Conservation (phyloP, 306 rosid genomes). For the Begonia fuchsioides region DNA sequence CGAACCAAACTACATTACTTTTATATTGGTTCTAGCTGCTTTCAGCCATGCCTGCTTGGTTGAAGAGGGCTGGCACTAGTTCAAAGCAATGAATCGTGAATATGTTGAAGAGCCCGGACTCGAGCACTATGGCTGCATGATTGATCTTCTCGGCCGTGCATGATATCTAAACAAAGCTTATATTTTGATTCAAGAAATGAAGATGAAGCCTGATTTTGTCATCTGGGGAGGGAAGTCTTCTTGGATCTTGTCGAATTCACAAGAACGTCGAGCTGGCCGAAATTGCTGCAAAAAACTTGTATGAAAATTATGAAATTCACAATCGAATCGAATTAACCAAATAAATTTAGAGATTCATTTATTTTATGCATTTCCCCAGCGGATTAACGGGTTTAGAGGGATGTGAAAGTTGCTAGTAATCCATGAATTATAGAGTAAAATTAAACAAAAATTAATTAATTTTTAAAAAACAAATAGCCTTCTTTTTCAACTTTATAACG, state of each 20-base stretch:
- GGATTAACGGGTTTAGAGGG: too few relatives aligned
- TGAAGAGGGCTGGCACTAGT: constrained; percentile 71
- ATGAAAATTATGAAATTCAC: constrained; percentile 24
- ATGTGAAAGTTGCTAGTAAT: too few relatives aligned
- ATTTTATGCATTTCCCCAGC: too few relatives aligned
- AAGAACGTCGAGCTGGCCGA: constrained; percentile 58
- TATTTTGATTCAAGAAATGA: constrained; percentile 56
- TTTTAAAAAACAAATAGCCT: too few relatives aligned
- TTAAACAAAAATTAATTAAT: too few relatives aligned
- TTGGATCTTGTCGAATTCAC: constrained; percentile 61
- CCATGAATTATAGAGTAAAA: too few relatives aligned
- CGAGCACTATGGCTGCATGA: constrained; percentile 72
- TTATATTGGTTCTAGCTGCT: constrained; percentile 54
- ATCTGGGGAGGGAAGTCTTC: constrained; percentile 81
- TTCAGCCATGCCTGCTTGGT: constrained; percentile 70
- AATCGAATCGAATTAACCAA: too few relatives aligned
- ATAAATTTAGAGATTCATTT: too few relatives aligned
- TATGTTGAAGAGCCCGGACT: constrained; percentile 51
- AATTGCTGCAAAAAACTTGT: constrained; percentile 46
- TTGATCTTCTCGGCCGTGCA: constrained; percentile 68
- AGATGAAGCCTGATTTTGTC: constrained; percentile 47
- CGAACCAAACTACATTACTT: constrained; percentile 51
- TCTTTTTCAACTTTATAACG: too few relatives aligned
- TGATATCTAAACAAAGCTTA: constrained; percentile 54
- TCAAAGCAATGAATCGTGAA: constrained; percentile 39